These are phyloP conservation scores for Trichoderma atroviride DNA, from an alignment of 2,329 filamentous ascomycete genomes.

Conservation along the genomic window DNA sequence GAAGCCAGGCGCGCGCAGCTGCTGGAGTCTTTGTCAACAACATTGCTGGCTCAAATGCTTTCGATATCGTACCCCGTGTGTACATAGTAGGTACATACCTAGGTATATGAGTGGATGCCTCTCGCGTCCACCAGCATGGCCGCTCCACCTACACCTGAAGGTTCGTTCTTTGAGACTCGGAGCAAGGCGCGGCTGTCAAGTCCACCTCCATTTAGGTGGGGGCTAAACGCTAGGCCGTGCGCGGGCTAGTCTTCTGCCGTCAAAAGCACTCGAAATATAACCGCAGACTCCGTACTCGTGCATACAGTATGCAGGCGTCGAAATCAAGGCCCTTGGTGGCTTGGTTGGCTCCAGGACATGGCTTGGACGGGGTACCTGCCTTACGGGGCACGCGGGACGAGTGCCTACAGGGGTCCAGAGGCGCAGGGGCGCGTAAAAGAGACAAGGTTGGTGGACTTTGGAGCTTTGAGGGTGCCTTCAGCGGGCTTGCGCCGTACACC, in stretches of 20 bases:
- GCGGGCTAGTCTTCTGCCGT: background rate
- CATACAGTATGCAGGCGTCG: conserved; percentile 21
- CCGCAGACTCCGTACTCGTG: conserved; percentile 20
- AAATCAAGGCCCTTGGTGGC: conserved; percentile 18
- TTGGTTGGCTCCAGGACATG: conserved; percentile 1
- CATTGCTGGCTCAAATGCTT: background rate
- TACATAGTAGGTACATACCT: background rate
- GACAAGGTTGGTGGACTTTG: background rate
- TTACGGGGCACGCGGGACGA: conserved; percentile 27
- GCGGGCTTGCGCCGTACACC: conserved; percentile 19
- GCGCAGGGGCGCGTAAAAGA: conserved; percentile 17
- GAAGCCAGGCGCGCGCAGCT: conserved; percentile 1
- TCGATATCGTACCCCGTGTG: background rate
- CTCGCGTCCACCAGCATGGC: background rate
- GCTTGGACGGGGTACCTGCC: conserved; percentile 24
- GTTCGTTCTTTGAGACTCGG: background rate
- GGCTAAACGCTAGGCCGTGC: background rate
- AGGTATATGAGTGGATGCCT: background rate
- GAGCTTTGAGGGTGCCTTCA: conserved; percentile 10
- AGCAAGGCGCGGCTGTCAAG: background rate
- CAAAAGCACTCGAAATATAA: conserved; percentile 21
- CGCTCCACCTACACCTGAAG: background rate
- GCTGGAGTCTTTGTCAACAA: background rate
- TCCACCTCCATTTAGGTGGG: background rate
- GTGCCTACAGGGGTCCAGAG: conserved; percentile 14